Conservation (phyloP, 2,329 filamentous ascomycete species). For the Neofusicoccum laricinum region DNA sequence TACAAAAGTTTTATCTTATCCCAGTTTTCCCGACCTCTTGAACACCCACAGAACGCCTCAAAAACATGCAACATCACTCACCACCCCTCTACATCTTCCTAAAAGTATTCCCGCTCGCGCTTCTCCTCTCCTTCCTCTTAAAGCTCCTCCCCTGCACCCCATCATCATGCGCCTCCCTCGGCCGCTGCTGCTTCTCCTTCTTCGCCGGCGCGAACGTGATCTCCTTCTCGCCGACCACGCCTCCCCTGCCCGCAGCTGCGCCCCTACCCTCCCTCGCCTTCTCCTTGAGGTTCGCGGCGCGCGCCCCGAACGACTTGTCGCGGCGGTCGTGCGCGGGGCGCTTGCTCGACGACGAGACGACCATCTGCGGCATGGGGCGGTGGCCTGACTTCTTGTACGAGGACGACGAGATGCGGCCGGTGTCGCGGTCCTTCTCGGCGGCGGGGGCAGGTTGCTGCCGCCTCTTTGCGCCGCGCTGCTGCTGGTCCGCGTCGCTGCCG, state of each 20-base stretch:
- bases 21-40: background rate
- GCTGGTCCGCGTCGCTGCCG: constrained; percentile 33
- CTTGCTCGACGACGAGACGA: constrained; percentile 51
- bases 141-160: constrained; percentile 21
- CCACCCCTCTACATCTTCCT: constrained; percentile 58
- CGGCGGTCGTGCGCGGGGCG: constrained; percentile 40
- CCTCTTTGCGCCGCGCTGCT: constrained; percentile 20
- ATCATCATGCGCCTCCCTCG: constrained; percentile 29
- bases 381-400: constrained; percentile 60
- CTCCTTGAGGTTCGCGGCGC: constrained; percentile 44
- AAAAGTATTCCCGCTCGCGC: constrained; percentile 74
- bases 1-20: constrained; percentile 4
- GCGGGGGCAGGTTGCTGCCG: constrained; percentile 22
- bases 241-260: constrained; percentile 26
- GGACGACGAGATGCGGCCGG: constrained; percentile 62
- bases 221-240: constrained; percentile 54
- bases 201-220: constrained; percentile 69
- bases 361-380: constrained; percentile 50
- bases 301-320: constrained; percentile 57
- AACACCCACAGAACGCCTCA: background rate
- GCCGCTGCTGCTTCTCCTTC: constrained; percentile 39
- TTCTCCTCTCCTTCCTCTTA: constrained; percentile 56
- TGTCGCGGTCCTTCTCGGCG: constrained; percentile 32
- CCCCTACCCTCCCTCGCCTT: constrained; percentile 24
- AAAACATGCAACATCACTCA: background rate